Base-by-base conservation (phyloP, 305 asterid genomes). In the Andrographis paniculata region DNA sequence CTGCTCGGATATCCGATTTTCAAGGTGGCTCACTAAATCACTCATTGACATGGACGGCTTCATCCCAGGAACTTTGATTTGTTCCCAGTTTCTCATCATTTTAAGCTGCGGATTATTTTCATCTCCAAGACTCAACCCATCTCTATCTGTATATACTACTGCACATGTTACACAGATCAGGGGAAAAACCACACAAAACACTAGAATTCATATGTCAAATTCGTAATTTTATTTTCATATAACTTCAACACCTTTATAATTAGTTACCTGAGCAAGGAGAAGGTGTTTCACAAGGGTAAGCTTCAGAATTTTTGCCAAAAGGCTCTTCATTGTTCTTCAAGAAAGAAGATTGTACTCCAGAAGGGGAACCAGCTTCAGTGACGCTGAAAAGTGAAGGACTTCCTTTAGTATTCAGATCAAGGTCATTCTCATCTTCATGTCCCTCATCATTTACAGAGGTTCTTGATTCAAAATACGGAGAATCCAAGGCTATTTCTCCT, bases 201-300 rank as follows among this genome's bases (percentile, higher is more conserved):
- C 30, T 4, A 24, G 8, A 24, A 8, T n/a, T n/a, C n/a, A n/a
- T n/a, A n/a, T n/a, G n/a, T n/a, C n/a, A n/a, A n/a, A n/a, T n/a
- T n/a, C n/a, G n/a, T n/a, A n/a, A n/a, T n/a, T n/a, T n/a, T n/a
- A n/a, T n/a, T n/a, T n/a, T n/a, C n/a, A n/a, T n/a, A n/a, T n/a
- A 27, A 17, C 2, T 23, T 47, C 18, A 37, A 33, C n/a, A 31
- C 22, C 45, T 17, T 37, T 15, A 38, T 13, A 36, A 18, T 14
- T 53, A 33, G n/a, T 58, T 77, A 88, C 97, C 97, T 68, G 97
- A 88, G 67, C 74, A 66, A 20, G 94, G 97, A n/a, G 97, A 82
- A 7, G 89, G 79, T 15, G 93, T 77, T 49, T 84, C 97, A 14
- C 66, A 76, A 37, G 76, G 64, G 47, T 71, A 54, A 45, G 79